These are phyloP conservation scores for Suillus fuscotomentosus DNA, from an alignment of 768 basidiomycete genomes.

Conservation along the genomic window DNA sequence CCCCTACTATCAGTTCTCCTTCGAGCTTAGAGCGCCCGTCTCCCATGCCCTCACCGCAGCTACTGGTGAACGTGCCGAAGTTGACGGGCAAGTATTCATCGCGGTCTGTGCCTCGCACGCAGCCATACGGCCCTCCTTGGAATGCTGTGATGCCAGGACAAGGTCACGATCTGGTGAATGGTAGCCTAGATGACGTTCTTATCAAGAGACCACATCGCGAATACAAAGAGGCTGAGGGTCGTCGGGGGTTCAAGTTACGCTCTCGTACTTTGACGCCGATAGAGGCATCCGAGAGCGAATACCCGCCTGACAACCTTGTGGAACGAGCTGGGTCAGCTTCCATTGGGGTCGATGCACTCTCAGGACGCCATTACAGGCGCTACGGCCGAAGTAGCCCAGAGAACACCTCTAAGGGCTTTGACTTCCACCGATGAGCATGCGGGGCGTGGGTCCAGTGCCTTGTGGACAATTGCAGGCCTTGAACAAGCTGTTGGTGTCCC, in stretches of 20 bases:
- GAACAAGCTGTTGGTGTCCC: neutral
- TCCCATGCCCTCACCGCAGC: neutral
- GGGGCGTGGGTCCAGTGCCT: neutral
- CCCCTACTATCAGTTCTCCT: constrained; percentile 14
- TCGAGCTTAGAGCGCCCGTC: constrained; percentile 4
- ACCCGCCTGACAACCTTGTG: neutral
- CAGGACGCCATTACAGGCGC: neutral
- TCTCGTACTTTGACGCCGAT: neutral
- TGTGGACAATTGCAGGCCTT: neutral
- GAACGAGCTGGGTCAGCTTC: neutral
- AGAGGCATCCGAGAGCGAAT: neutral
- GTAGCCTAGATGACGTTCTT: neutral
- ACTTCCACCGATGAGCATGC: neutral
- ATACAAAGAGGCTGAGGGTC: neutral
- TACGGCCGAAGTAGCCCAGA: neutral
- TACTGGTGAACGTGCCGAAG: constrained; percentile 12
- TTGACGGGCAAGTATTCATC: constrained; percentile 17
- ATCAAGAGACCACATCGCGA: neutral
- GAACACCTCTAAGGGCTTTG: neutral
- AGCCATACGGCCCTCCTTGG: constrained; percentile 38
- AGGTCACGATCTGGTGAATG: neutral
- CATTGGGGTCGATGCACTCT: neutral
- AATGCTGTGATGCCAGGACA: constrained; percentile 28
- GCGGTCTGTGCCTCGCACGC: constrained; percentile 32
- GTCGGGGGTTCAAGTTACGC: neutral